Evolutionary conservation across 495 filamentous ascomycete genomes (phyloP).

Genomic region (Aspergillus saccharolyticus): DNA sequence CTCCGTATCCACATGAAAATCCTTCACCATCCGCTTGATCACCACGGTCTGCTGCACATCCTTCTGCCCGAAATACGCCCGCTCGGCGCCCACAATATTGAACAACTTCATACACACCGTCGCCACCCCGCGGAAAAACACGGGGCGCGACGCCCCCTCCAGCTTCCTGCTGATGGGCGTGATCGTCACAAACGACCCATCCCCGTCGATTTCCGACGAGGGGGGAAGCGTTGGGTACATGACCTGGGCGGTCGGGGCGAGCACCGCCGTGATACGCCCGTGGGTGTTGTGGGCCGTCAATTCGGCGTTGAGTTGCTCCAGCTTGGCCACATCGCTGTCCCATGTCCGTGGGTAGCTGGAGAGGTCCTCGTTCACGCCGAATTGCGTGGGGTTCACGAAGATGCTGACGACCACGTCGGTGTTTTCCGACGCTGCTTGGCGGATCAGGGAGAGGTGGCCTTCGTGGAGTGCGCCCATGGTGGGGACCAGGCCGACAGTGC

Average conservation of each 20-base stretch:
- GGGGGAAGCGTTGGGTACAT: constrained; percentile 89
- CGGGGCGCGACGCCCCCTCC: constrained; percentile 82
- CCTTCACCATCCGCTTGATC: constrained; percentile 77
- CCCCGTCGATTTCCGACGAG: constrained; percentile 66
- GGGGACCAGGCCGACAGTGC: constrained; percentile 80
- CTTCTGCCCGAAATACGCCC: constrained; percentile 96
- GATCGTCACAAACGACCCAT: constrained; percentile 90
- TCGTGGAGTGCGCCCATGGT: constrained; percentile 96
- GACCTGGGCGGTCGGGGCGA: constrained; percentile 72
- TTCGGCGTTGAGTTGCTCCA: constrained; percentile 66
- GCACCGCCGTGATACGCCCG: constrained; percentile 75
- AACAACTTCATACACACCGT: constrained; percentile 97
- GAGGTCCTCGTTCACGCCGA: constrained; percentile 85
- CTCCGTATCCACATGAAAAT: constrained; percentile 78
- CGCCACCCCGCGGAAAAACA: constrained; percentile 94
- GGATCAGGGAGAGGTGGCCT: constrained; percentile 84
- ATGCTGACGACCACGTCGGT: constrained; percentile 81
- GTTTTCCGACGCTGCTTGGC: constrained; percentile 78
- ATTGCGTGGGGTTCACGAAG: constrained; percentile 96
- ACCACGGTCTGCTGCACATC: constrained; percentile 95
- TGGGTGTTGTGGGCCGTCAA: constrained; percentile 47
- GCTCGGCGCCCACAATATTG: constrained; percentile 81
- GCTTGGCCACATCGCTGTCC: constrained; percentile 62
- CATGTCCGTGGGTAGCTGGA: constrained; percentile 87
- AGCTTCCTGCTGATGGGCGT: constrained; percentile 75